phyloP scores from a whole-genome alignment of 1,284 basidiomycete species.

The Pseudozyma pruni region DNA sequence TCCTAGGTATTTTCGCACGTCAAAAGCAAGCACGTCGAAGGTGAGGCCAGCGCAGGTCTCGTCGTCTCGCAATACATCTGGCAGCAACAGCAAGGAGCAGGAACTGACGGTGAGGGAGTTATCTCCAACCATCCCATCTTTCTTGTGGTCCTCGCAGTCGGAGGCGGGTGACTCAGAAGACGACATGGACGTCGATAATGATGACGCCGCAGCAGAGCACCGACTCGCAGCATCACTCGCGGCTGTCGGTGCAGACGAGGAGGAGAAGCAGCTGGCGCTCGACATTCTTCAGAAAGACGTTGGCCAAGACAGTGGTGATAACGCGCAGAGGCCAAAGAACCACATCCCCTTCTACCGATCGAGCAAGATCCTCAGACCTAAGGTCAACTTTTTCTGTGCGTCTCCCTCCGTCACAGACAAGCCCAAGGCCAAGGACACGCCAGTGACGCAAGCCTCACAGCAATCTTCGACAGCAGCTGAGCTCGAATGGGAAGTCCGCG shows the following conservation, averaged over 20 bases:
- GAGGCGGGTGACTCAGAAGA: slow-evolving; percentile 23
- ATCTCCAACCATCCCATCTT: slow-evolving; percentile 43
- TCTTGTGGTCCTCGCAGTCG: slow-evolving; percentile 42
- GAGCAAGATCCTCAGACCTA: slow-evolving; percentile 14
- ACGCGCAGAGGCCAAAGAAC: neutral
- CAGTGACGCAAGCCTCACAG: neutral
- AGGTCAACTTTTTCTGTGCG: slow-evolving; percentile 9
- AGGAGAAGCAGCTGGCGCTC: slow-evolving; percentile 17
- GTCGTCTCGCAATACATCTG: neutral
- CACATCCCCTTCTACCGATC: slow-evolving; percentile 20
- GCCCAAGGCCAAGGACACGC: neutral
- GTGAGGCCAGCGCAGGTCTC: neutral
- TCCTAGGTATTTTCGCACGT: neutral
- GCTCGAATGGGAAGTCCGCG: slow-evolving; percentile 9
- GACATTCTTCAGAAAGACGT: slow-evolving; percentile 24
- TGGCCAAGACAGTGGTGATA: neutral
- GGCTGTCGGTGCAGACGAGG: slow-evolving; percentile 18
- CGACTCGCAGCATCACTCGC: slow-evolving; percentile 16
- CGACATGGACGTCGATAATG: neutral
- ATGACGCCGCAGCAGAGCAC: neutral
- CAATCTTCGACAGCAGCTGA: neutral
- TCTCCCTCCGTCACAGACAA: slow-evolving; percentile 2
- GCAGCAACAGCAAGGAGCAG: slow-evolving; percentile 4
- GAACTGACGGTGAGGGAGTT: slow-evolving; percentile 26
- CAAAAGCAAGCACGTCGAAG: neutral